Conservation (phyloP, 1,284 basidiomycete genomes). For the Xerocomus nothofagi region DNA sequence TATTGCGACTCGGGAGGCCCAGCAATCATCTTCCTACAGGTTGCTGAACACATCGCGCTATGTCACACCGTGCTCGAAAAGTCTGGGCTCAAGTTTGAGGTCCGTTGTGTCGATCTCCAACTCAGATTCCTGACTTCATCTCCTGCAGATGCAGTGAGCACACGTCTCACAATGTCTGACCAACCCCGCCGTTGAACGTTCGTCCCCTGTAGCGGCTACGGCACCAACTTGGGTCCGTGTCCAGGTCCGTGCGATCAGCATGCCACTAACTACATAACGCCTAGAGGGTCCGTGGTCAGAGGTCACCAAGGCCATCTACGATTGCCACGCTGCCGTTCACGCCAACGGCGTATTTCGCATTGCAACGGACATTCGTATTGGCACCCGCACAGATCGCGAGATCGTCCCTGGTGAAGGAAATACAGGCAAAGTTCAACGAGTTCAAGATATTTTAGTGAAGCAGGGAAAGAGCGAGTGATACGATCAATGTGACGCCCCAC, state of each 20-base stretch:
- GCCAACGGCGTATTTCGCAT: conserved; percentile 70
- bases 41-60: conserved; percentile 72
- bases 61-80: conserved; percentile 81
- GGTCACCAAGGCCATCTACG: conserved; percentile 79
- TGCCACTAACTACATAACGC: conserved; percentile 8
- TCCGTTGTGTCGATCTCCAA: conserved; percentile 34
- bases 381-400: conserved; percentile 77
- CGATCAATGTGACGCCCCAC: neutral
- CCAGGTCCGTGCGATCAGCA: neutral
- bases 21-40: conserved; percentile 37
- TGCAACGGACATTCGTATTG: conserved; percentile 90
- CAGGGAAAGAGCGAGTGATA: conserved; percentile 25
- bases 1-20: neutral
- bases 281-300: conserved; percentile 83
- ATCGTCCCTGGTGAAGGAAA: conserved; percentile 71
- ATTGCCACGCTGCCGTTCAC: conserved; percentile 88
- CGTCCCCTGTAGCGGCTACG: conserved; percentile 66
- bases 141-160: conserved; percentile 69
- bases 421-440: conserved; percentile 72
- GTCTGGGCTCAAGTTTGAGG: conserved; percentile 80
- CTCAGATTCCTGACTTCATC: conserved; percentile 1
- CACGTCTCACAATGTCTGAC: conserved; percentile 10
- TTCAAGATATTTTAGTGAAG: conserved; percentile 68
- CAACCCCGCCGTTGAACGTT: conserved; percentile 10
- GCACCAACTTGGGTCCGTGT: conserved; percentile 77